Evolutionary conservation across 192 early-diverging fungal genomes (phyloP), one percentile per base, ranked within the genome.

Genomic region (Backusella morwellensis): DNA sequence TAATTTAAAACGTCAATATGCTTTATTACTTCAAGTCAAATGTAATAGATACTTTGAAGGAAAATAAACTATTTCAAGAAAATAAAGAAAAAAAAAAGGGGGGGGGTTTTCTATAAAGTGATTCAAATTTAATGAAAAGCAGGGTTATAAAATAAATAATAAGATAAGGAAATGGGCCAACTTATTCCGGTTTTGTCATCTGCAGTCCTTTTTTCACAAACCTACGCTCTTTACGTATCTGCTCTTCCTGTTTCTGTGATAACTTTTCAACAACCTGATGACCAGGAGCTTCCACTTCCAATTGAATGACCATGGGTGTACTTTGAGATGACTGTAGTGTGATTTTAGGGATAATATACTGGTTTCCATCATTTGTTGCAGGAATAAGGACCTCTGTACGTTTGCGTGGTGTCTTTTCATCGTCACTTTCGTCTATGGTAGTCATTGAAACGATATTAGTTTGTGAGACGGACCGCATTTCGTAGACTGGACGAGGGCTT

Each of bases 161-260:
- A 56, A 56, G 21, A 56, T 8, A 23, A 56, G n/a, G 19, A 26
- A 56, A 56, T 12, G 19, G 19, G 9, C 8, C 6, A 4, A 12
- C 21, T 59, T 59, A 59, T 59, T 72, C 42, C 34, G 70, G 70
- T 32, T 34, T 44, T 21, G 70, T 72, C 70, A 72, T 72, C 26
- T 32, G 44, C 26, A 72, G 17, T 34, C 70, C 70, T n/a, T 47
- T 42, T 44, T 72, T 72, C 32, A 42, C 23, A 32, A 50, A 40
- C 12, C 44, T 52, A 15, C 70, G 70, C 44, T 72, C 70, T 32
- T 44, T 63, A 26, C 56, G 56, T 8, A 12, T 29, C n/a, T 63
- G 56, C 6, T 63, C 56, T 14, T 63, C 23, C 11, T 63, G 21
- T 29, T 63, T 63, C 23, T 63, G 56, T 63, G 23, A 63, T 63